Evolutionary conservation across 768 basidiomycete species (phyloP), one percentile per base, ranked within the genome.

Genomic region (Auricularia auricula-judae): DNA sequence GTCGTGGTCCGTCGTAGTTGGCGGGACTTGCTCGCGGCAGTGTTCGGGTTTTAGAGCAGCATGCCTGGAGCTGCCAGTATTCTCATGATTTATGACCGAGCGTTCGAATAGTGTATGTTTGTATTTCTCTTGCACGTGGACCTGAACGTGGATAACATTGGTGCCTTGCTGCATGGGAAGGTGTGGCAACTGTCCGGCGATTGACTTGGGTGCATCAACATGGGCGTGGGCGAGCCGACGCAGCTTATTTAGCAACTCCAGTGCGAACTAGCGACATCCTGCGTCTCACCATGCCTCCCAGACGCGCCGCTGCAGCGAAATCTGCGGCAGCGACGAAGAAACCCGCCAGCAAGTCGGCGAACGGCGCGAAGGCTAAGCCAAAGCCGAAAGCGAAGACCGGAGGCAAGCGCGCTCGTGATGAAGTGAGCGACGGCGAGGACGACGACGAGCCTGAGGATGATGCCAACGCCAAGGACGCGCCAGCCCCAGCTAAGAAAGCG

Each of bases 1-100:
- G 72, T 80, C 36, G 71, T 75, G 35, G 79, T 82, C 47, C 75
- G 73, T 66, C 71, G 79, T 18, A 76, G 80, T 2, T 82, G 81
- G 81, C 76, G 76, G 64, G 81, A 82, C 66, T 64, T 83, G 3
- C 68, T 81, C 3, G 73, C 78, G 2, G 73, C 78, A 11, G 68
- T 82, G 21, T 74, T 82, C 51, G 80, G 80, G 23, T 74, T 79
- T 10, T 70, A 79, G 65, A 74, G 29, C 23, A 11, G 14, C 4
- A 8, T 18, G 23, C 12, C 23, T 34, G 56, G 16, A 8, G 23
- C 4, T 23, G 4, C 10, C 14, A 34, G 8, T 23, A 35, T 23
- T 59, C 56, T 33, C 56, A 5, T 59, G 56, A 23, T 59, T 35
- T 59, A 34, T 35, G 56, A 12, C 34, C 16, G 12, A 5, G 23